phyloP scores from a whole-genome alignment of 768 basidiomycete genomes.

The Suillus weaverae region DNA sequence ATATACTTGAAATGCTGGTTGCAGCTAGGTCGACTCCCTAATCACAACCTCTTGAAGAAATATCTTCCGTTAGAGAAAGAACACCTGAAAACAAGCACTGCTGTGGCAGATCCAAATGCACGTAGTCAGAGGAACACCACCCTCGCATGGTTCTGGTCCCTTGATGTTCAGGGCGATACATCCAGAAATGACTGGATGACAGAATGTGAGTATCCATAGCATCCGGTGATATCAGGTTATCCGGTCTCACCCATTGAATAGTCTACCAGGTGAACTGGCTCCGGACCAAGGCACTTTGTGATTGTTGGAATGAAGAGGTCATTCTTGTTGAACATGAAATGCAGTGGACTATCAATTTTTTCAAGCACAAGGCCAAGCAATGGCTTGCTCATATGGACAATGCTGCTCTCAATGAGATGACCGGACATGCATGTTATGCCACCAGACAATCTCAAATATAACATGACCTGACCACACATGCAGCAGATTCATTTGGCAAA shows the following conservation, averaged over 20 bases:
- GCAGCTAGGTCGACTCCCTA: too few species aligned
- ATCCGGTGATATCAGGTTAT: not conserved
- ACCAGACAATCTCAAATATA: too few species aligned
- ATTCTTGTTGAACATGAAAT: not conserved
- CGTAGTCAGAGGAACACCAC: not conserved
- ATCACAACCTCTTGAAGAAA: not conserved
- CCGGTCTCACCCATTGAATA: not conserved
- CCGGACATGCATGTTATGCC: too few species aligned
- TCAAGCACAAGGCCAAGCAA: not conserved
- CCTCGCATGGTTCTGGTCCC: slow-evolving; percentile 12
- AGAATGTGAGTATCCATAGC: slow-evolving; percentile 2
- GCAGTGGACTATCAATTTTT: not conserved
- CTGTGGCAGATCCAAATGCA: slow-evolving; percentile 5
- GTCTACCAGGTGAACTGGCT: slow-evolving; percentile 11
- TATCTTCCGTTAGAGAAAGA: not conserved
- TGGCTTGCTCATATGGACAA: not conserved
- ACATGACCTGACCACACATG: too few species aligned
- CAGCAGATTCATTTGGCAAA: too few species aligned
- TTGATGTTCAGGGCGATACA: slow-evolving; percentile 2
- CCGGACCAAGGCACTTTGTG: slow-evolving; percentile 1
- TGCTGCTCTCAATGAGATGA: not conserved
- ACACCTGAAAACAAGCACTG: not conserved
- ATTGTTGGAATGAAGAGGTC: slow-evolving; percentile 11
- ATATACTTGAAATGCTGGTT: too few species aligned
- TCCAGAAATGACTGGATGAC: slow-evolving; percentile 10